phyloP scores from a whole-genome alignment of 2,329 filamentous ascomycete genomes.

The Pestalotiopsis sp. region DNA sequence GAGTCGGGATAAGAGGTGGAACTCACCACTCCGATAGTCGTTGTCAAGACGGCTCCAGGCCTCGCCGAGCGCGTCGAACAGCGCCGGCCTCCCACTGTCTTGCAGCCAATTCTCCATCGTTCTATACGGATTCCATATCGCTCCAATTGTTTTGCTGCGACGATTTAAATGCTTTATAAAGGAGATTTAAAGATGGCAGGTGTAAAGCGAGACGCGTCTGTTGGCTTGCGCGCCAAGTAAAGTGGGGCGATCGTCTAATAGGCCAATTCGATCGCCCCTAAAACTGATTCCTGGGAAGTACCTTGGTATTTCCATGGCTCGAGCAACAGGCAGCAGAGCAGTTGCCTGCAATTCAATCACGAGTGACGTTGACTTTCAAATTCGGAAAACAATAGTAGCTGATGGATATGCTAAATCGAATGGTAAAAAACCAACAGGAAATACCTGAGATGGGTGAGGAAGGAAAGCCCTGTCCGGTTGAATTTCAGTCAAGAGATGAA shows the following conservation, averaged over 20 bases:
- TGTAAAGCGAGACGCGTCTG: background rate
- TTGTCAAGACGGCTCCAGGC: slow-evolving; percentile 26
- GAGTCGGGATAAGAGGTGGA: background rate
- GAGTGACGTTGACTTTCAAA: background rate
- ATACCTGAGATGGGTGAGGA: no score
- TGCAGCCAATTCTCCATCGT: slow-evolving; percentile 32
- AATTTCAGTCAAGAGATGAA: no score
- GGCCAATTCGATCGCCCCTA: background rate
- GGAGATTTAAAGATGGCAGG: background rate
- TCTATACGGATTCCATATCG: background rate
- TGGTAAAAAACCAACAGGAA: no score
- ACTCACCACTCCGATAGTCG: slow-evolving; percentile 26
- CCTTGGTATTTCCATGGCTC: background rate
- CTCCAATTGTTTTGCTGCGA: background rate
- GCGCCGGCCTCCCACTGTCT: slow-evolving; percentile 25
- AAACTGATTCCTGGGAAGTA: background rate
- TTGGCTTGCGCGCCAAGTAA: background rate
- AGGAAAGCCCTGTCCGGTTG: no score
- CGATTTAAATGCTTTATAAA: background rate
- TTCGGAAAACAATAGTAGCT: no score
- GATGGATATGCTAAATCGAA: no score
- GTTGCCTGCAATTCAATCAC: background rate
- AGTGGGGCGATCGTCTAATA: background rate
- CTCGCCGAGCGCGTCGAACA: slow-evolving; percentile 27
- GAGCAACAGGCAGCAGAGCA: background rate